Conservation (phyloP, 805 yeast species). For the Schwanniomyces vanrijiae region DNA sequence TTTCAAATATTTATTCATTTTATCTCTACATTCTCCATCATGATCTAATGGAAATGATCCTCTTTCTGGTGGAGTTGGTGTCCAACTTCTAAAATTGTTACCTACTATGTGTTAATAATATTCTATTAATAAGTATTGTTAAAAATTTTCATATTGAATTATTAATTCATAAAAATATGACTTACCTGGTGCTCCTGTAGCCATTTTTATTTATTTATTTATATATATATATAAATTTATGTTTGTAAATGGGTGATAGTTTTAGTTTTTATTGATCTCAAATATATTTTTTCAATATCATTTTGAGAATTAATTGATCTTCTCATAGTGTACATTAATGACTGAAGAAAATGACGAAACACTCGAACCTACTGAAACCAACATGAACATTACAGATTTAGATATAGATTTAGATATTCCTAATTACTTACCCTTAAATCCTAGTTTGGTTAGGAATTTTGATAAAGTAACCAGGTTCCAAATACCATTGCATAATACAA, state of each 20-base stretch:
- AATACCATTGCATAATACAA: background rate
- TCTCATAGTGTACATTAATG: background rate
- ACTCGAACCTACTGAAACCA: background rate
- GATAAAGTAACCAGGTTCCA: conserved; percentile 12
- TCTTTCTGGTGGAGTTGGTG: conserved; percentile 92
- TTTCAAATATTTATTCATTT: conserved; percentile 72
- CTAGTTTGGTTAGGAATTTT: conserved; percentile 10
- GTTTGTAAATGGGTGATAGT: too few species aligned
- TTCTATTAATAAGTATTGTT: background rate
- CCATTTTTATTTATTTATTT: conserved; percentile 26
- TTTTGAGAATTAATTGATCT: background rate
- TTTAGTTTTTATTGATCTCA: too few species aligned
- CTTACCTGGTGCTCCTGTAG: conserved; percentile 40
- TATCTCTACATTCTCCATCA: conserved; percentile 71
- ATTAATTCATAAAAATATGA: background rate
- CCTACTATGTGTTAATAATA: conserved; percentile 13
- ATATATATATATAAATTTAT: too few species aligned
- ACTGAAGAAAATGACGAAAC: background rate
- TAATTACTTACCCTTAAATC: conserved; percentile 14
- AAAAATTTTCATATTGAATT: background rate
- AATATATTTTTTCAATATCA: too few species aligned
- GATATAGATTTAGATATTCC: conserved; percentile 5
- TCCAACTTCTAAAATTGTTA: conserved; percentile 39
- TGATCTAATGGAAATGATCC: conserved; percentile 97
- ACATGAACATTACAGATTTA: background rate